Base-by-base conservation (phyloP, 2,329 filamentous ascomycete species). In the Beauveria medogensis region DNA sequence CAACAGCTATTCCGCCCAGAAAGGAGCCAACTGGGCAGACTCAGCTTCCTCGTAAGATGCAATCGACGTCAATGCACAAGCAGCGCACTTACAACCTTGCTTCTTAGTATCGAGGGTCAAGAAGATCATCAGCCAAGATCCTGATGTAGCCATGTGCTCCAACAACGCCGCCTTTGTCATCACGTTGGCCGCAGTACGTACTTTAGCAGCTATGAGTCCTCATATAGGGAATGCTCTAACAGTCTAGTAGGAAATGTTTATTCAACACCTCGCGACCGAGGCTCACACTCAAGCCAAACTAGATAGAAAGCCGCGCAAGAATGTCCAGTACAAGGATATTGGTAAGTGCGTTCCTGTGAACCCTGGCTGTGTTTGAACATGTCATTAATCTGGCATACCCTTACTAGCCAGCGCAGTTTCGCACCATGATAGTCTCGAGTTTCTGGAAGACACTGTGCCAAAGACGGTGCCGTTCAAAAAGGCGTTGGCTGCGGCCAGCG, bases 91-190 rank as follows among this genome's bases (percentile, higher is more conserved):
- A 50, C 59, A 63, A 66, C 8, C 8, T 63, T 63, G 37, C 63
- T 55, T 44, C 14, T 16, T 14, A 97, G 94, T 97, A 60, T 90
- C 94, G 20, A 86, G 94, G 69, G 91, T 99, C 62, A 97, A 97
- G 77, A 96, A 96, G 77, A 96, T 99, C 71, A 91, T 99, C 63
- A 83, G 86, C 54, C 83, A 91, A 62, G 94, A 99, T 74, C 86
- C 90, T 48, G 93, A 97, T 64, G 89, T 96, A 64, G 81, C 80
- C 64, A 84, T 90, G 71, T 96, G 91, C 74, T 96, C 92, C 52
- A 96, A 92, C 74, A 96, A 96, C 70, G 93, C 93, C 59, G 90
- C 92, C 22, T 97, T 97, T 73, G 87, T 93, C 61, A 95, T 97
- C 69, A 92, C 93, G 1, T 82, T 96, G 63, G 94, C 94, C 24